These are phyloP conservation scores for Trichosporon coremiiforme DNA, from an alignment of 1,284 basidiomycete genomes.

Conservation along the genomic window DNA sequence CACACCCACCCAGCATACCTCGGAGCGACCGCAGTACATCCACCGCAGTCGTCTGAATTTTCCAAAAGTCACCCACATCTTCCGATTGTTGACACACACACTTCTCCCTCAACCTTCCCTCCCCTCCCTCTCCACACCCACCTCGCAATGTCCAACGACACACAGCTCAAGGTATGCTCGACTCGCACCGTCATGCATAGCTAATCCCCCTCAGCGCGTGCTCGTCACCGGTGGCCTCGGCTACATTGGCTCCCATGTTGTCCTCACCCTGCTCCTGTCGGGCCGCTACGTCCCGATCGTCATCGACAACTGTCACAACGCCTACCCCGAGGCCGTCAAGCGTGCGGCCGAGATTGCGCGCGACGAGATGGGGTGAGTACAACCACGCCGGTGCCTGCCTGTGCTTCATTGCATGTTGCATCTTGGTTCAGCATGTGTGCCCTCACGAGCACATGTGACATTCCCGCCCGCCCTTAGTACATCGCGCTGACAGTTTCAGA, in stretches of 20 bases:
- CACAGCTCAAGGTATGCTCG: constrained; percentile 31
- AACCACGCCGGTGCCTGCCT: neutral
- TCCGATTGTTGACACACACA: neutral
- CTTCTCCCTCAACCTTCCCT: neutral
- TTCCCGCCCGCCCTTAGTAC: neutral
- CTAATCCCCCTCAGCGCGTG: constrained; percentile 39
- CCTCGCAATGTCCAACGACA: constrained; percentile 21
- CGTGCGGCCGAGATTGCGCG: constrained; percentile 73
- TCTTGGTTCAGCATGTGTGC: constrained; percentile 27
- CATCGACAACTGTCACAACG: constrained; percentile 93
- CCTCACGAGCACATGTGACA: constrained; percentile 51
- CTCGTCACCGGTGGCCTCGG: constrained; percentile 56
- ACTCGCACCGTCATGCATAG: constrained; percentile 26
- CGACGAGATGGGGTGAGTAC: constrained; percentile 58
- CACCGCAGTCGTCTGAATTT: neutral
- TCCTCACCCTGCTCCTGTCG: constrained; percentile 81
- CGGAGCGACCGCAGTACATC: neutral
- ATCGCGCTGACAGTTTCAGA: constrained; percentile 11
- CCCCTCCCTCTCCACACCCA: neutral
- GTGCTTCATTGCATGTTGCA: constrained; percentile 57
- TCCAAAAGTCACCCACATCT: neutral
- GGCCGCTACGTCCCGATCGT: constrained; percentile 86
- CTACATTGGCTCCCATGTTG: constrained; percentile 81
- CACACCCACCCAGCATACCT: neutral
- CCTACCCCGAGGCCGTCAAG: constrained; percentile 72